phyloP scores from a whole-genome alignment of 106 monocot species.

The Triglochin maritima region DNA sequence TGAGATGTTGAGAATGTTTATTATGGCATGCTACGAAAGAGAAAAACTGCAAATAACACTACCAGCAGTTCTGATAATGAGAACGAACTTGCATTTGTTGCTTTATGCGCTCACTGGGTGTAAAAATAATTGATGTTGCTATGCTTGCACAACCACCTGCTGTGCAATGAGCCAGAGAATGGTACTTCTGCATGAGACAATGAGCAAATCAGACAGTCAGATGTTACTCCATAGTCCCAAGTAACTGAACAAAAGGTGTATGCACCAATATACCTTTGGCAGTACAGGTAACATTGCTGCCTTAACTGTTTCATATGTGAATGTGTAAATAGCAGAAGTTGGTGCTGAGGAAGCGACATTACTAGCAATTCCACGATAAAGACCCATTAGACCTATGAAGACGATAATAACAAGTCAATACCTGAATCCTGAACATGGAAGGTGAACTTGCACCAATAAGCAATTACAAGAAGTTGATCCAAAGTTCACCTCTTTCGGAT shows the following conservation, averaged over 20 bases:
- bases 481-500: conserved; percentile 51
- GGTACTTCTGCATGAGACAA: conserved; percentile 48
- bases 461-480: neutral
- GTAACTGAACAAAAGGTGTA: too few species aligned
- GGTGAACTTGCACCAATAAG: neutral
- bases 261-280: conserved; percentile 41
- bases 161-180: conserved; percentile 76
- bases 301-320: conserved; percentile 97
- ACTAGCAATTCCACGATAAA: conserved; percentile 88
- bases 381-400: conserved; percentile 52
- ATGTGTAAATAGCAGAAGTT: conserved; percentile 89
- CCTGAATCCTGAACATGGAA: neutral
- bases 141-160: conserved; percentile 96
- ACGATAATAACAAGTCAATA: conserved; percentile 2
- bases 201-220: too few species aligned
- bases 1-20: too few species aligned
- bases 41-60: neutral
- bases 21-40: too few species aligned
- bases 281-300: conserved; percentile 58
- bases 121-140: conserved; percentile 89
- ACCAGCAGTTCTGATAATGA: conserved; percentile 92
- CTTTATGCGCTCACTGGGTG: conserved; percentile 93
- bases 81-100: conserved; percentile 97
- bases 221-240: too few species aligned
- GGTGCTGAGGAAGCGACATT: conserved; percentile 89